Percentiles rank a stretch among this genome's conserved stretches.
Conservation (phyloP, 164 flowering plant species). For the Kingdonia uniflora region DNA sequence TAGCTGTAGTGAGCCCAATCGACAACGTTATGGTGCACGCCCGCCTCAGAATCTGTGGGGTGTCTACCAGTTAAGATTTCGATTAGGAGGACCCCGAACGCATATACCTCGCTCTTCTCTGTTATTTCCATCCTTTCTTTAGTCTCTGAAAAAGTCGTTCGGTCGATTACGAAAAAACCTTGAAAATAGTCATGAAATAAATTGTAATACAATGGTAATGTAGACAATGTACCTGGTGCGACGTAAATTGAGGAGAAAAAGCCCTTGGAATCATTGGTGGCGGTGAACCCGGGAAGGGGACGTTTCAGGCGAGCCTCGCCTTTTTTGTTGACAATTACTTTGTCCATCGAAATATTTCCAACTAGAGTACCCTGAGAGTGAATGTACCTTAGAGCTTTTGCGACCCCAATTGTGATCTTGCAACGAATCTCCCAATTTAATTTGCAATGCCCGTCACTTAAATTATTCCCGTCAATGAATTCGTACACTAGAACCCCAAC, state of each 20-base stretch:
- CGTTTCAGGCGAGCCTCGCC: conserved; percentile 44
- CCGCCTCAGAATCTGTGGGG: conserved; percentile 36
- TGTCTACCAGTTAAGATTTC: conserved; percentile 61
- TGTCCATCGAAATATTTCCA: conserved; percentile 40
- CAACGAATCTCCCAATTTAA: conserved; percentile 43
- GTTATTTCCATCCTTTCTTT: conserved; percentile 29
- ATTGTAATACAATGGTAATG: background rate
- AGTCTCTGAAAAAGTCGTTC: conserved; percentile 25
- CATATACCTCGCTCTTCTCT: conserved; percentile 53
- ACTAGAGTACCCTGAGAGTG: conserved; percentile 37
- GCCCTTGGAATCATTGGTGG: conserved; percentile 21
- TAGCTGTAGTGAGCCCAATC: conserved; percentile 84
- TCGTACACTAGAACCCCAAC: conserved; percentile 40
- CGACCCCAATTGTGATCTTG: conserved; percentile 45
- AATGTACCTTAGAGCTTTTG: conserved; percentile 41
- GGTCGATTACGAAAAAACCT: too few relatives aligned
- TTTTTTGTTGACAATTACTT: conserved; percentile 34
- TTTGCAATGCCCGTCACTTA: conserved; percentile 31
- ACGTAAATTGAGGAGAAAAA: conserved; percentile 36
- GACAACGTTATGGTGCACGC: conserved; percentile 36
- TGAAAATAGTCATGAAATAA: background rate
- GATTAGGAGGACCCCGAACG: conserved; percentile 60
- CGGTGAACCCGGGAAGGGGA: conserved; percentile 18
- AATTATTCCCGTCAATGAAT: conserved; percentile 29
- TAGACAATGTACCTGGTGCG: conserved; percentile 43